These are phyloP conservation scores for Stellera chamaejasme DNA, from an alignment of 345 rosid genomes.

Conservation along the genomic window DNA sequence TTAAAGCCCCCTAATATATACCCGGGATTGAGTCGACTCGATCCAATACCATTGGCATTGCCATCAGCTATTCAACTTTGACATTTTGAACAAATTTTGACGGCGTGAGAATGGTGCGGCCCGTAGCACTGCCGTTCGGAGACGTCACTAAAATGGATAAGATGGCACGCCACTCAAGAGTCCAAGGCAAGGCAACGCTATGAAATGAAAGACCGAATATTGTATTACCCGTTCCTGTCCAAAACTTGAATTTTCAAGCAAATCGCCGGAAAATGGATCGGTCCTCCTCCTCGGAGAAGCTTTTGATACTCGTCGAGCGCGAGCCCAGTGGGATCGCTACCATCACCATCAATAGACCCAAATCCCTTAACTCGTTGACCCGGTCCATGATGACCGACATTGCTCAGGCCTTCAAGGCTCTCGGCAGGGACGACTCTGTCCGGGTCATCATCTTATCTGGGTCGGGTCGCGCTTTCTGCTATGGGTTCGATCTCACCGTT, in stretches of 20 bases:
- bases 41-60: too few species aligned
- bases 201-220: background rate
- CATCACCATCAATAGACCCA: constrained; percentile 85
- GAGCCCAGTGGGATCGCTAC: constrained; percentile 53
- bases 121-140: too few species aligned
- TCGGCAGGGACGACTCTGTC: constrained; percentile 48
- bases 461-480: constrained; percentile 79
- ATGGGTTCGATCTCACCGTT: constrained; percentile 81
- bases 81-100: too few species aligned
- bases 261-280: constrained; percentile 21
- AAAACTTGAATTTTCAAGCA: too few species aligned
- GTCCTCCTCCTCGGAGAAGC: constrained; percentile 22
- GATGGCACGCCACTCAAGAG: too few species aligned
- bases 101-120: too few species aligned
- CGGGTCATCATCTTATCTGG: constrained; percentile 61
- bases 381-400: constrained; percentile 62
- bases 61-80: too few species aligned
- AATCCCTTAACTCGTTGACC: constrained; percentile 81
- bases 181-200: too few species aligned
- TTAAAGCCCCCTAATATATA: too few species aligned
- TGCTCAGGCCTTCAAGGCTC: constrained; percentile 51
- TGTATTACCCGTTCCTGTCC: background rate
- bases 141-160: too few species aligned
- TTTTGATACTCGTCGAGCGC: constrained; percentile 50
- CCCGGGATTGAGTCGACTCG: too few species aligned